phyloP scores from a whole-genome alignment of 192 early-diverging fungal species.

The Rhizoclosmatium sp. region DNA sequence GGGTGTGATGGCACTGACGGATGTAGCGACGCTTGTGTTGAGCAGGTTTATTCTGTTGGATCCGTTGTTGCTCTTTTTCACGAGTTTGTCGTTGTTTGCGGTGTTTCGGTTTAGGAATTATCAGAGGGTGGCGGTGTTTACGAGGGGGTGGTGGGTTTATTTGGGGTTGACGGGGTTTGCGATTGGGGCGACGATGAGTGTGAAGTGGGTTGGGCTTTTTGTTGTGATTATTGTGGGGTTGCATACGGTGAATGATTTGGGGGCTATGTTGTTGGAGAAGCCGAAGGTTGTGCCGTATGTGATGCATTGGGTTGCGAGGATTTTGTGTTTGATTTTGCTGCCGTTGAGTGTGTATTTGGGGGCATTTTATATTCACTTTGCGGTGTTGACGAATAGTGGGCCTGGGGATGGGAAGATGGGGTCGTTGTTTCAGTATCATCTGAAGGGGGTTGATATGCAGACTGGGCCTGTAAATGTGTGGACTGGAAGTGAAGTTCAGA shows the following conservation, averaged over 20 bases:
- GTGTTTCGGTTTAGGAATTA: conserved; percentile 78
- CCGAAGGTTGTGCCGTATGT: conserved; percentile 51
- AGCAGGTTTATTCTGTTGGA: conserved; percentile 94
- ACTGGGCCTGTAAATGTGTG: conserved; percentile 74
- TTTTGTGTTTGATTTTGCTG: conserved; percentile 78
- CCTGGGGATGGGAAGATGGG: conserved; percentile 92
- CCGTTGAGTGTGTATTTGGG: conserved; percentile 85
- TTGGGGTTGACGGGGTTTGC: conserved; percentile 84
- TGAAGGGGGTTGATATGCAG: conserved; percentile 63
- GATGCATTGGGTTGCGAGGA: conserved; percentile 84
- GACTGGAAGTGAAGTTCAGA: conserved; percentile 83
- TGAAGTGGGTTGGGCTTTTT: conserved; percentile 98
- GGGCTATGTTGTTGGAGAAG: conserved; percentile 61
- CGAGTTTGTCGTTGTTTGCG: conserved; percentile 70
- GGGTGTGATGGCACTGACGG: conserved; percentile 79
- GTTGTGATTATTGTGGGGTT: conserved; percentile 87
- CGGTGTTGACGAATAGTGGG: conserved; percentile 79
- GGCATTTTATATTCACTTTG: conserved; percentile 88
- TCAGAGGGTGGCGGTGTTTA: conserved; percentile 73
- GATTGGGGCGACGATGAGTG: conserved; percentile 69
- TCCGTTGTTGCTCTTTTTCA: conserved; percentile 95
- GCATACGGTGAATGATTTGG: conserved; percentile 90
- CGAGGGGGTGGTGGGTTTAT: conserved; percentile 88
- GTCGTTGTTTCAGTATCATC: conserved; percentile 89
- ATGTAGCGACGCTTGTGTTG: conserved; percentile 77